A percentile compares a stretch with the other conserved stretches of the same genome.
Evolutionary conservation across 441 rosid genomes (phyloP).

Genomic region (Arabidopsis lyrata): DNA sequence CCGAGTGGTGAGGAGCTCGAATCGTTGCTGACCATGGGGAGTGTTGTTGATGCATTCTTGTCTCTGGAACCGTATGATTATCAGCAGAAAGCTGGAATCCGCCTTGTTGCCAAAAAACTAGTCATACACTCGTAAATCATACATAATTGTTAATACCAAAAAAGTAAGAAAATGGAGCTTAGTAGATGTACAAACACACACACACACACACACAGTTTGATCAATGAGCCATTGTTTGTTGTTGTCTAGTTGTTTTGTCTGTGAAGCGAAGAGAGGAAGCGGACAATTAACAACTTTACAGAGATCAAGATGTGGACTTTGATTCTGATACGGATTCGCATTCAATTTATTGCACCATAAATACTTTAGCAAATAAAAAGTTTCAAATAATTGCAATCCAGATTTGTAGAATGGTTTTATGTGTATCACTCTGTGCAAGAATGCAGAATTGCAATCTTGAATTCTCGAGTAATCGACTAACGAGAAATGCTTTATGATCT

Average conservation of each 20-base stretch:
- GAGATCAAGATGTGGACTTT: too few relatives aligned
- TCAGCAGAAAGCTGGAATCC: conserved; percentile 82
- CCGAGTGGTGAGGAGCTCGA: conserved; percentile 61
- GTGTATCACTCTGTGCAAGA: neutral
- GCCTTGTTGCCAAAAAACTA: conserved; percentile 70
- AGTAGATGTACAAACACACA: neutral
- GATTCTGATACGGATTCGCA: too few relatives aligned
- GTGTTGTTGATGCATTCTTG: conserved; percentile 62
- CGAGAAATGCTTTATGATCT: neutral
- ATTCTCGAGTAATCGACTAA: neutral
- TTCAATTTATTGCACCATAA: too few relatives aligned
- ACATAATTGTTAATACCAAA: neutral
- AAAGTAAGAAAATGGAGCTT: conserved; percentile 2
- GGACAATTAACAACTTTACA: too few relatives aligned
- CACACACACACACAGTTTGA: neutral
- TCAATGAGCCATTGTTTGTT: too few relatives aligned
- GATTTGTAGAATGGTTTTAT: neutral
- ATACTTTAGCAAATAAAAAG: too few relatives aligned
- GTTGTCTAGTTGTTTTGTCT: too few relatives aligned
- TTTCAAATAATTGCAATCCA: conserved; percentile 23
- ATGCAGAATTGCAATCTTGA: neutral
- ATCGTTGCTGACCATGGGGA: conserved; percentile 52
- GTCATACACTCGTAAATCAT: conserved; percentile 42
- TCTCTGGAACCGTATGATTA: conserved; percentile 75
- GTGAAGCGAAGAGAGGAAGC: too few relatives aligned